phyloP scores from a whole-genome alignment of 208 protist genomes.

The Histomonas meleagridis region DNA sequence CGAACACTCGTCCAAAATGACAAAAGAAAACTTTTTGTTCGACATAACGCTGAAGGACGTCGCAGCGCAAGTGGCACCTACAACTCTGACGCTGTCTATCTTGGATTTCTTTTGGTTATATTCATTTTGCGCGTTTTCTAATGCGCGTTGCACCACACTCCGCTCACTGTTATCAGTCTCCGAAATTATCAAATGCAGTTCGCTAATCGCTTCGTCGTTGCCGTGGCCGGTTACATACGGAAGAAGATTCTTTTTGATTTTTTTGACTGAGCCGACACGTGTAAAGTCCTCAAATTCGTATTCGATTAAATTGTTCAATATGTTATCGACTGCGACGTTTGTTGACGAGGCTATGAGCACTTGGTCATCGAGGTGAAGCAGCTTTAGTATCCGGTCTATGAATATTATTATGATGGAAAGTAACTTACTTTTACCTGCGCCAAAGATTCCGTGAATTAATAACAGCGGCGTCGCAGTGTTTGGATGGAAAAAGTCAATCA shows the following conservation, averaged over 20 bases:
- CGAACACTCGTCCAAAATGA: slow-evolving; percentile 42
- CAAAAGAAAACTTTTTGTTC: neutral
- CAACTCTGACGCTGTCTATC: neutral
- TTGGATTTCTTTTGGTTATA: neutral
- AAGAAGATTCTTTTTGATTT: neutral
- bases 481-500: neutral
- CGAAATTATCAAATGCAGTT: neutral
- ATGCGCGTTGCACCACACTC: neutral
- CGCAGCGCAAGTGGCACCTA: slow-evolving; percentile 4
- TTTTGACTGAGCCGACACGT: neutral
- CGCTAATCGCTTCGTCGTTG: neutral
- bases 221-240: neutral
- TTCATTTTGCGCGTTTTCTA: neutral
- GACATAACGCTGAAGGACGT: neutral
- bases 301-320: slow-evolving; percentile 22
- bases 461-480: slow-evolving; percentile 6
- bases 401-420: slow-evolving; percentile 30
- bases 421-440: slow-evolving; percentile 41
- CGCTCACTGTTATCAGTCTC: neutral
- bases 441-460: slow-evolving; percentile 44
- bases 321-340: slow-evolving; percentile 44
- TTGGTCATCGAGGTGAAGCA: neutral
- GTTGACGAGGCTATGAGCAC: slow-evolving; percentile 38
- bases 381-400: neutral
- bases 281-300: neutral